Evolutionary conservation across 192 early-diverging fungal genomes (phyloP), one percentile per base, ranked within the genome.

Genomic region (Rhizoclosmatium sp.): DNA sequence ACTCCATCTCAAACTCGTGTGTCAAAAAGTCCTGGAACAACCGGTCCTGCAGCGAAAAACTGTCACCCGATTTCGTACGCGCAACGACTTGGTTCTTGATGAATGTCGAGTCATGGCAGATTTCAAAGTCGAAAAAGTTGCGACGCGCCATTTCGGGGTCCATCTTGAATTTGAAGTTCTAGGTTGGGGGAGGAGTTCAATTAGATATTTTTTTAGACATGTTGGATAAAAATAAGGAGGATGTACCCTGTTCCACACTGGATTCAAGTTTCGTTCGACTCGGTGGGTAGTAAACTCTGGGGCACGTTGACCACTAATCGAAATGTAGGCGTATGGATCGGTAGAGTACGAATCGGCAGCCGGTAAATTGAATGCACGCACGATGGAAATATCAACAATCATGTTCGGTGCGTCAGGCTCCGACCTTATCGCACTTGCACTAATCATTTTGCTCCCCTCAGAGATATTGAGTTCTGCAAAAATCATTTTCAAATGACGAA

Each of bases 211-310:
- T 31, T 31, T 31, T 31, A 31, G 31, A 31, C 31, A 31, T 31
- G 31, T 31, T 31, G 31, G 49, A 87, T 45, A 62, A 83, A 85
- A 39, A 65, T 39, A 69, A 76, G 16, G 71, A 65, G 31, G 14
- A 59, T 31, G 23, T 49, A 80, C 78, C 59, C 81, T 47, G 51
- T 89, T 86, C 83, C 85, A 89, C 10, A 85, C 83, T 2, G 88
- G 88, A 78, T 88, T 84, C 64, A 84, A 61, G 59, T 62, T 85
- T 56, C 65, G 60, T 31, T 76, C 4, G 46, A 85, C 76, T 5
- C 82, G 68, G 3, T 75, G 47, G 3, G 87, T 84, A 12, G n/a
- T 23, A 14, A 14, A 40, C 10, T 23, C 61, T 46, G n/a, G 44
- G 21, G 21, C 19, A 4, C 9, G 31, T 9, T 12, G 14, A 19